These are phyloP conservation scores for Panicum virgatum DNA, from an alignment of 202 grass and related monocot species.

Conservation along the genomic window DNA sequence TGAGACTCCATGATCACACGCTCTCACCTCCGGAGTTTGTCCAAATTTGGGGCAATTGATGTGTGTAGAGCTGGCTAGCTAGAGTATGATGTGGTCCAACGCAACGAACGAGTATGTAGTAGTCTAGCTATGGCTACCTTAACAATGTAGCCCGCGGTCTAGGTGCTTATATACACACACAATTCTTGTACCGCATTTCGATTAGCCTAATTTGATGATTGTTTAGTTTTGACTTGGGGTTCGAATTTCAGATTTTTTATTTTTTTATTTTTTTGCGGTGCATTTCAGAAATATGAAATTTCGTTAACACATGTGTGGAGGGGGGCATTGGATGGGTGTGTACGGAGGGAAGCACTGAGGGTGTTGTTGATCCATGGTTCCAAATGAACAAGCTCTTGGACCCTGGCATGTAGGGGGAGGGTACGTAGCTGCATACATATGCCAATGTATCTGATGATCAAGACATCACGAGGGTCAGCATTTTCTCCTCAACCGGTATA, in stretches of 20 bases:
- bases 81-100: not conserved
- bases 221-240: not conserved
- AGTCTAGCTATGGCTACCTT: not conserved
- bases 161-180: constrained; percentile 4
- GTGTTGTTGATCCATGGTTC: no score
- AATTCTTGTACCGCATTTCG: not conserved
- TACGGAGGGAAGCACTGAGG: no score
- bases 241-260: not conserved
- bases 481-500: no score
- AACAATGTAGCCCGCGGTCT: not conserved
- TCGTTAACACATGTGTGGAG: no score
- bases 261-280: no score
- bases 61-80: not conserved
- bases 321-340: no score
- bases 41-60: not conserved
- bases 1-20: not conserved
- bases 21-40: not conserved
- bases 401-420: no score
- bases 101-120: not conserved
- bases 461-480: no score
- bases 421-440: no score
- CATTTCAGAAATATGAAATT: no score
- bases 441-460: no score
- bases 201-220: not conserved
- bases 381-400: no score